These are phyloP conservation scores for Diddensiella transvaalensis DNA, from an alignment of 805 yeast genomes.

Conservation along the genomic window DNA sequence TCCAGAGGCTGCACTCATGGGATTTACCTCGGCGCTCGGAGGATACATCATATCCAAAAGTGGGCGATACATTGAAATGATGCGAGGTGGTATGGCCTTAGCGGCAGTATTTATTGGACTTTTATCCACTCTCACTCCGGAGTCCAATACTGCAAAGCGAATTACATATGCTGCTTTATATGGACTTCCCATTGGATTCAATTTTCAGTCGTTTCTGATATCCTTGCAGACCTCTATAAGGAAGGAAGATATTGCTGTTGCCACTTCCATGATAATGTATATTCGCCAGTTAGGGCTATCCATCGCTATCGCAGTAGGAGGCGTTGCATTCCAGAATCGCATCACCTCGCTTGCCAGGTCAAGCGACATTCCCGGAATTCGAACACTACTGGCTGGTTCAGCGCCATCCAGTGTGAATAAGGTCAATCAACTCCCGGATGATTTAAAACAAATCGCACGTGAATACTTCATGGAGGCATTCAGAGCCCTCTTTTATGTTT, in stretches of 20 bases:
- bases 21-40: constrained; percentile 40
- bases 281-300: constrained; percentile 36
- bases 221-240: constrained; percentile 52
- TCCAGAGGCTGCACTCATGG: constrained; percentile 45
- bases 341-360: constrained; percentile 33
- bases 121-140: constrained; percentile 38
- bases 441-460: constrained; percentile 14
- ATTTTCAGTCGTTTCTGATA: constrained; percentile 44
- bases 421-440: constrained; percentile 15
- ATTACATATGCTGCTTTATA: constrained; percentile 45
- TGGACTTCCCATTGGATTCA: constrained; percentile 48
- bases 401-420: constrained; percentile 21
- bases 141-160: constrained; percentile 36
- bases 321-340: constrained; percentile 42
- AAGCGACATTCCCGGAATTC: constrained; percentile 6
- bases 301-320: constrained; percentile 45
- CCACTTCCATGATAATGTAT: constrained; percentile 45
- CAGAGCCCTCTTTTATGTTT: constrained; percentile 20
- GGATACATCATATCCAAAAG: constrained; percentile 45
- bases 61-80: constrained; percentile 43
- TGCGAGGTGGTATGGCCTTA: constrained; percentile 36
- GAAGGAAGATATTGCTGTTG: constrained; percentile 45
- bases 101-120: constrained; percentile 46
- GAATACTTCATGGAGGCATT: constrained; percentile 20
- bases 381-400: constrained; percentile 14